phyloP scores from a whole-genome alignment of 352 stramenopile species.

The Phytophthora litchii region DNA sequence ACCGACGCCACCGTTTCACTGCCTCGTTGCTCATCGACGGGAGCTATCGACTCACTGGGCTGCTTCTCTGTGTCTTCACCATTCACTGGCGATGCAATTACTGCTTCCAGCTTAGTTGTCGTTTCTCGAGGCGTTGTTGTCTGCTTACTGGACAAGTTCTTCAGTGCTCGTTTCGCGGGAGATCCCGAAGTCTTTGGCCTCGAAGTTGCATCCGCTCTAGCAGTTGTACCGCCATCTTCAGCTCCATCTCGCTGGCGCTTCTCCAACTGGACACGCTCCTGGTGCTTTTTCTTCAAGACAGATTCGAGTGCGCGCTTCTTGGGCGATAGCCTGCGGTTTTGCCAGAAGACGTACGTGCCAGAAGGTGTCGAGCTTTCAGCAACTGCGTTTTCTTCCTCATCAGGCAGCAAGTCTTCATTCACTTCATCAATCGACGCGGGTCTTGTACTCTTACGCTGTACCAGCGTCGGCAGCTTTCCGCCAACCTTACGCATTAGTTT shows the following conservation, averaged over 20 bases:
- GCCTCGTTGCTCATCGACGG: background rate
- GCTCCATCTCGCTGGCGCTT: slow-evolving; percentile 8
- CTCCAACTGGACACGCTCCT: slow-evolving; percentile 30
- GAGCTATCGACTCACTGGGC: background rate
- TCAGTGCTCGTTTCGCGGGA: slow-evolving; percentile 20
- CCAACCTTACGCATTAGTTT: slow-evolving; percentile 70
- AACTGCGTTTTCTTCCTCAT: slow-evolving; percentile 6
- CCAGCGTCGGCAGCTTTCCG: slow-evolving; percentile 46
- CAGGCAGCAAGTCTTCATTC: background rate
- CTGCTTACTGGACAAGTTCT: slow-evolving; percentile 21
- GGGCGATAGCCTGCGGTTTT: slow-evolving; percentile 69
- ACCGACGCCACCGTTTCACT: slow-evolving; percentile 7
- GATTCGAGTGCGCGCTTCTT: slow-evolving; percentile 73
- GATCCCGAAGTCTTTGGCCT: slow-evolving; percentile 20
- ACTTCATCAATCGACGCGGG: slow-evolving; percentile 4
- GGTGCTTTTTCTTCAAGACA: slow-evolving; percentile 71
- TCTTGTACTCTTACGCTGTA: slow-evolving; percentile 38
- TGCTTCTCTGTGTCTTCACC: slow-evolving; percentile 10
- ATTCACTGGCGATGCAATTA: background rate
- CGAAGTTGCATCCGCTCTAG: background rate
- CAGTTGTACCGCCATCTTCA: background rate
- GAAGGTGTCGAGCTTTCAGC: slow-evolving; percentile 27
- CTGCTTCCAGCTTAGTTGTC: background rate
- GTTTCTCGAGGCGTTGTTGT: background rate
- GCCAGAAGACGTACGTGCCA: slow-evolving; percentile 59